Conservation (phyloP, 768 basidiomycete species). For the Suillus hirtellus region DNA sequence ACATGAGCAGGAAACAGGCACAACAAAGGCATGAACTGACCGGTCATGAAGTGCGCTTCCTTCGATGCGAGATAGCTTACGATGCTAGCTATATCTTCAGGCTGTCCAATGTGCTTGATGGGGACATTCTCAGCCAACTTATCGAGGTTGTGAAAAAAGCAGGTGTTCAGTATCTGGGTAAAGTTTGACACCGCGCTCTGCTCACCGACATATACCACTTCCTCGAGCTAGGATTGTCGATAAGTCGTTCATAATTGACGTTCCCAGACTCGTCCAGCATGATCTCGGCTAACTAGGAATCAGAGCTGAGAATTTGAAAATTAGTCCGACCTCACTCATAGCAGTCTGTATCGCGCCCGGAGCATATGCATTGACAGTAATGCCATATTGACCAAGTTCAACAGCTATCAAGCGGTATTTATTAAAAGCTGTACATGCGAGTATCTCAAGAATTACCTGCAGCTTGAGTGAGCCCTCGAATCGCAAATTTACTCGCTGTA, state of each 20-base stretch:
- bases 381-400: slow-evolving; percentile 35
- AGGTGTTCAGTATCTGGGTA: background rate
- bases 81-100: slow-evolving; percentile 34
- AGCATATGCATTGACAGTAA: slow-evolving; percentile 44
- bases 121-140: slow-evolving; percentile 15
- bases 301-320: background rate
- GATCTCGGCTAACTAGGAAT: slow-evolving; percentile 14
- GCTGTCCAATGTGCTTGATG: slow-evolving; percentile 24
- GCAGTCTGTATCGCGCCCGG: slow-evolving; percentile 35
- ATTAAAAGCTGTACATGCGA: background rate
- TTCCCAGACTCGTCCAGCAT: slow-evolving; percentile 17
- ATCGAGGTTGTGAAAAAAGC: slow-evolving; percentile 9
- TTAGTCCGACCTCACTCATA: slow-evolving; percentile 26
- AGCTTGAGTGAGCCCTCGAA: slow-evolving; percentile 43
- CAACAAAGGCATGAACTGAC: slow-evolving; percentile 14
- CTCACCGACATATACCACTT: slow-evolving; percentile 20
- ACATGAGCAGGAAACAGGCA: background rate
- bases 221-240: slow-evolving; percentile 18
- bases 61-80: slow-evolving; percentile 38
- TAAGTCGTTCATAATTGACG: background rate
- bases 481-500: slow-evolving; percentile 40
- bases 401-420: slow-evolving; percentile 12
- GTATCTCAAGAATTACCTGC: slow-evolving; percentile 28
- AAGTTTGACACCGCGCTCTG: slow-evolving; percentile 15
- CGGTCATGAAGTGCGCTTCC: slow-evolving; percentile 37